Evolutionary conservation across 352 stramenopile genomes (phyloP).

Genomic region (Globisporangium cederbergense): DNA sequence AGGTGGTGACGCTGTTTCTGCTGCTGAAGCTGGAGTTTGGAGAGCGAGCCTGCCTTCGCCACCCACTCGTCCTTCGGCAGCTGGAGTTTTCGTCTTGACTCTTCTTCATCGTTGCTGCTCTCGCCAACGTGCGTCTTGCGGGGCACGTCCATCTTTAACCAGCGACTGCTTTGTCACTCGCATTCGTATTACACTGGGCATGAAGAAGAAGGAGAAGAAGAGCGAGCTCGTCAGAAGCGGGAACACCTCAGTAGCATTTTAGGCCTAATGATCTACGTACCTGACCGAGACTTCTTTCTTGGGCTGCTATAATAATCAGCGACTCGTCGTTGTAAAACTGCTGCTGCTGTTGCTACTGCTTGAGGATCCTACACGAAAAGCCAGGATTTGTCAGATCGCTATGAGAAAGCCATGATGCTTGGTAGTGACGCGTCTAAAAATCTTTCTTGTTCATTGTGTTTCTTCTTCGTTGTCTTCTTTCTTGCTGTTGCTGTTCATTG

Average conservation of each 20-base stretch:
- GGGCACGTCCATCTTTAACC: slow-evolving; percentile 4
- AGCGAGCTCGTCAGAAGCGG: not conserved
- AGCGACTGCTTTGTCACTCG: not conserved
- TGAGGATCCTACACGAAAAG: not conserved
- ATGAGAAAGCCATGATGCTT: not conserved
- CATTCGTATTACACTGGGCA: not conserved
- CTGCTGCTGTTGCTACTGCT: not conserved
- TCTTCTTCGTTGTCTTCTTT: not conserved
- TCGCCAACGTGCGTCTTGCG: not conserved
- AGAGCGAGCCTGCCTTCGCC: slow-evolving; percentile 2
- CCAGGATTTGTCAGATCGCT: not conserved
- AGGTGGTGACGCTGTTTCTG: not conserved
- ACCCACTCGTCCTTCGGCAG: slow-evolving; percentile 3
- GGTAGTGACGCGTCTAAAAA: not conserved
- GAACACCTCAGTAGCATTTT: not conserved
- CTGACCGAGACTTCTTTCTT: not conserved
- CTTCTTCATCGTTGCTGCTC: slow-evolving; percentile 12
- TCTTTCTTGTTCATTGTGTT: not conserved
- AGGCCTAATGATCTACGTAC: not conserved
- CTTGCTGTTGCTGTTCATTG: not conserved
- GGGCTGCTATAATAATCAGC: not conserved
- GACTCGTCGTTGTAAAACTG: slow-evolving; percentile 9
- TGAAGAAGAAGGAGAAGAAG: not conserved
- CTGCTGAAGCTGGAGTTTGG: slow-evolving; percentile 1
- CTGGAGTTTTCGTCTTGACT: not conserved